Evolutionary conservation across 106 monocot species (phyloP), one percentile per base, ranked within the genome.

Genomic region (Alisma plantagoaquatica): DNA sequence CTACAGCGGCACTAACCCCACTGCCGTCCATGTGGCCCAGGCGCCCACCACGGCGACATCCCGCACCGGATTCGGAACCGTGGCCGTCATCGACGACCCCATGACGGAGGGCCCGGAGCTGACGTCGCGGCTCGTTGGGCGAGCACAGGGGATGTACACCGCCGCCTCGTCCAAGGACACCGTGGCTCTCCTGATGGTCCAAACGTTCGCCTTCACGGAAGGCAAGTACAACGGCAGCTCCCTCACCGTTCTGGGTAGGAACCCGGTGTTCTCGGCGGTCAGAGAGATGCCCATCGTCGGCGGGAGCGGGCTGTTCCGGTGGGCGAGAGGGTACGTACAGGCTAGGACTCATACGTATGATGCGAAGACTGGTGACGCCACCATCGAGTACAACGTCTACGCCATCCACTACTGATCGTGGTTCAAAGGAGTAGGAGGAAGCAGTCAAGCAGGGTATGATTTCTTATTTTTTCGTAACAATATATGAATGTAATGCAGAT

Each of bases 271-370:
- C 7, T 23, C 57, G n/a, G 18, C 41, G 57, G 43, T 42, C 42
- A 57, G 57, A 43, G 57, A 57, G 57, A 9, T 57, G 57, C 25
- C 57, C 15, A 27, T 57, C n/a, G n/a, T 57, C 41, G 57, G 41
- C 23, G 57, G 57, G 4, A 42, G 25, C 26, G 57, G 57, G 23
- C 25, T 42, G 23, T 57, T 57, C 57, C 10, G 57, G 23, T 15
- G 29, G 23, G 57, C 57, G 20, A 25, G 16, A 0, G 57, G 57
- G 2, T 57, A 57, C 26, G 10, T 14, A n/a, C n/a, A n/a, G n/a
- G n/a, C n/a, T n/a, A n/a, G n/a, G n/a, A n/a, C n/a, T n/a, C n/a
- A n/a, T n/a, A n/a, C n/a, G n/a, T n/a, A n/a, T n/a, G n/a, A n/a
- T n/a, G n/a, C n/a, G n/a, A n/a, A n/a, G n/a, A n/a, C n/a, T 19